Conservation (phyloP, 805 yeast species). For the Barnettozyma wickerhamii region DNA sequence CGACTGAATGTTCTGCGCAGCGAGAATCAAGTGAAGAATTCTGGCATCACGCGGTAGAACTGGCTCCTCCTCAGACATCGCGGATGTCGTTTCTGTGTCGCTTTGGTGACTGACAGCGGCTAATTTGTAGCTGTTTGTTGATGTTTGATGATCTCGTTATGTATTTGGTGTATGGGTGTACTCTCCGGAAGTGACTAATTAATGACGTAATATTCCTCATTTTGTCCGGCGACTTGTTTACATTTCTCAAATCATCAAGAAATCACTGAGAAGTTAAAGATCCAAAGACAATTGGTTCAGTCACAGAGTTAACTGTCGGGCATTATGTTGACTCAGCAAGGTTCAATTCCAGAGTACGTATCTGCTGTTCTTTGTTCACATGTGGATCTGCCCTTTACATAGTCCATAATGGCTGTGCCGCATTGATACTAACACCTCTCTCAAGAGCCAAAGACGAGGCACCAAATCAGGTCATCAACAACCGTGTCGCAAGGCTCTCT, state of each 20-base stretch:
- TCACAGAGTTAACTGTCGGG: background rate
- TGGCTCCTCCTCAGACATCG: slow-evolving; percentile 1
- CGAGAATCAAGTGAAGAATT: slow-evolving; percentile 81
- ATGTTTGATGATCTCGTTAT: no score
- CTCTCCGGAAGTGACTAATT: no score
- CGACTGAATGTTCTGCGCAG: slow-evolving; percentile 86
- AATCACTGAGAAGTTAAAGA: background rate
- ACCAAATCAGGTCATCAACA: slow-evolving; percentile 55
- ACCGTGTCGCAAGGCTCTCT: slow-evolving; percentile 56
- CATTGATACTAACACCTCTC: slow-evolving; percentile 11
- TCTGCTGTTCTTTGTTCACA: background rate
- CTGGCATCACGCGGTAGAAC: slow-evolving; percentile 83
- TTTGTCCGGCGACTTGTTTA: no score
- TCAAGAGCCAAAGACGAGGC: slow-evolving; percentile 52
- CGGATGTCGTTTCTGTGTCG: no score
- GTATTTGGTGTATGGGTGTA: no score
- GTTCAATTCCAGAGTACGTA: slow-evolving; percentile 60
- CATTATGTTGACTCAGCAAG: slow-evolving; percentile 40
- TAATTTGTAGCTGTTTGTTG: no score
- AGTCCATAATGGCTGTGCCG: background rate
- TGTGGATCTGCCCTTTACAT: no score
- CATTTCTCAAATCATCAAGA: no score
- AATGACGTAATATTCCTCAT: background rate
- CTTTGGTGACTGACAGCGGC: no score
- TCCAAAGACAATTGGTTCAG: background rate